A percentile compares a stretch with the other conserved stretches of the same genome.
These are phyloP conservation scores for Pichia sp. DNA, from an alignment of 1,139 yeast genomes.

Conservation along the genomic window DNA sequence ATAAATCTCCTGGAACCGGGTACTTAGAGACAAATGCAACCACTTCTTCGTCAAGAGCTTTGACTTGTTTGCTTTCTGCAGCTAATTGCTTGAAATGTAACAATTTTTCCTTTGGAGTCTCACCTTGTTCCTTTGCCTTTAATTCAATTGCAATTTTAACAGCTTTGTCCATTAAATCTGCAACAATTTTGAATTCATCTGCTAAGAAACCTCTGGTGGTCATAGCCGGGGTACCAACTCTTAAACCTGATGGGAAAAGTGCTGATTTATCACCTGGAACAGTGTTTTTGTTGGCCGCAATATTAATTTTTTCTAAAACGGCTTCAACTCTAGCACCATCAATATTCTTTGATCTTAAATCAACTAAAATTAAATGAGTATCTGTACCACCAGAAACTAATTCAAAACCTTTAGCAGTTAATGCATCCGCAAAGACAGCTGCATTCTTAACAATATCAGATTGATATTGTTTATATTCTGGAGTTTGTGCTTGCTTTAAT, in stretches of 20 bases:
- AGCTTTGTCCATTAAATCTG: conserved; percentile 71
- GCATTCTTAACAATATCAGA: conserved; percentile 77
- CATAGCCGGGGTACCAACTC: conserved; percentile 98
- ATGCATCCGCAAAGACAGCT: conserved; percentile 62
- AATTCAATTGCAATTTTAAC: conserved; percentile 58
- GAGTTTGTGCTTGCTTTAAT: conserved; percentile 78
- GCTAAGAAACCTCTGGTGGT: conserved; percentile 89
- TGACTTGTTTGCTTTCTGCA: conserved; percentile 49
- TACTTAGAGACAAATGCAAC: conserved; percentile 57
- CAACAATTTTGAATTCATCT: conserved; percentile 71
- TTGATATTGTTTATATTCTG: conserved; percentile 85
- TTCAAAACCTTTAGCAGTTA: conserved; percentile 60
- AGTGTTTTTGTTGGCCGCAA: conserved; percentile 93
- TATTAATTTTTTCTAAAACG: conserved; percentile 79
- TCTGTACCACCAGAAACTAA: conserved; percentile 92
- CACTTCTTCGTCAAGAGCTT: conserved; percentile 56
- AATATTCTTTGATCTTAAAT: conserved; percentile 73
- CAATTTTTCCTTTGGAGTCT: conserved; percentile 56
- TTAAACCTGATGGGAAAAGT: conserved; percentile 87
- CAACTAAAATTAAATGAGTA: conserved; percentile 84
- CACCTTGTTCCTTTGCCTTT: conserved; percentile 54
- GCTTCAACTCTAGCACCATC: conserved; percentile 97
- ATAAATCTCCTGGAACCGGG: conserved; percentile 75
- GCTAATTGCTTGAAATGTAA: conserved; percentile 61
- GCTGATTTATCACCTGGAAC: conserved; percentile 96